Evolutionary conservation across 176 grass and related monocot species (phyloP).

Genomic region (Alloteropsis semialata): DNA sequence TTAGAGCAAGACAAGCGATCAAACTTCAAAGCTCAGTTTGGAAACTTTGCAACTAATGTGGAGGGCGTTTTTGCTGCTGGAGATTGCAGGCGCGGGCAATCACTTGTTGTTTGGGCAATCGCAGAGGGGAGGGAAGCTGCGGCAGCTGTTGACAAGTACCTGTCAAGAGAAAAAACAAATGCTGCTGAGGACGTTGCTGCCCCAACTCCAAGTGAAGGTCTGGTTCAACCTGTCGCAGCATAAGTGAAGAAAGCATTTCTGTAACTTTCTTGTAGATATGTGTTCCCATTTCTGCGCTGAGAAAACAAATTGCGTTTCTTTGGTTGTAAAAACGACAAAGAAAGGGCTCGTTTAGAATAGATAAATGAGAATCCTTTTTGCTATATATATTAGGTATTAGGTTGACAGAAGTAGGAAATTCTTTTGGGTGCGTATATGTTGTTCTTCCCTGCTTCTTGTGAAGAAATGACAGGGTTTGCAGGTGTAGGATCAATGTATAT

Average conservation of each 20-base stretch:
- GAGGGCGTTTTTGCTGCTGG: conserved; percentile 66
- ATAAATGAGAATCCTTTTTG: neutral
- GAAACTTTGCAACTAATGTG: conserved; percentile 47
- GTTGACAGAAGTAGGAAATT: neutral
- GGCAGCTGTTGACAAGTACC: conserved; percentile 47
- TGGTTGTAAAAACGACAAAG: neutral
- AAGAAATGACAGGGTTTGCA: neutral
- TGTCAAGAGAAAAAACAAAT: conserved; percentile 26
- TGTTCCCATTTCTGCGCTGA: neutral
- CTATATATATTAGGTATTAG: neutral
- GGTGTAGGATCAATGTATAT: conserved; percentile 28
- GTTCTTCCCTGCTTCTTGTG: neutral
- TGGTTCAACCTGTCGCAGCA: conserved; percentile 27
- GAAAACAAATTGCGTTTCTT: neutral
- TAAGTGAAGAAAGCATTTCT: neutral
- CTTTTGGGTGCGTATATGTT: neutral
- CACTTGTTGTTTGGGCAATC: conserved; percentile 71
- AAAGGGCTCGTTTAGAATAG: neutral
- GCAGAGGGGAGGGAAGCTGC: conserved; percentile 58
- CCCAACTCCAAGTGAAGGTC: neutral
- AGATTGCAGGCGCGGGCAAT: conserved; percentile 65
- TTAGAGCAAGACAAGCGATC: conserved; percentile 47
- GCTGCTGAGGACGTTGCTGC: neutral
- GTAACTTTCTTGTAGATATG: neutral
- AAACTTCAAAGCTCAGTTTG: conserved; percentile 58